These are phyloP conservation scores for Rutidosis leptorrhynchoides DNA, from an alignment of 129 eudicot genomes.

Conservation along the genomic window DNA sequence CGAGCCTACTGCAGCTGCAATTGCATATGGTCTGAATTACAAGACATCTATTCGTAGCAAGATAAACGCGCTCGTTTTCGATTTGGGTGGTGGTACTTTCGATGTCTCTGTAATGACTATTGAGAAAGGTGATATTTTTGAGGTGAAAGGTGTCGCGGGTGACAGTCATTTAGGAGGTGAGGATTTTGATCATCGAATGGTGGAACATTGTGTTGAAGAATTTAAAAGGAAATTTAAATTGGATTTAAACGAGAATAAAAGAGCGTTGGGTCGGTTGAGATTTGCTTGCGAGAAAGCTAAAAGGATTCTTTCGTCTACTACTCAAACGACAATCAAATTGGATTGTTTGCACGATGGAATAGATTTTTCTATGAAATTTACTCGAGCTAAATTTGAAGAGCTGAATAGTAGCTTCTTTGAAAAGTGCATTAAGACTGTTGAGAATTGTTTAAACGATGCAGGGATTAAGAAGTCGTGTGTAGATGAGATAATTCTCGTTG, in stretches of 20 bases:
- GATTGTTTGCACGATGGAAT: background rate
- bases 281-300: background rate
- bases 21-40: slow-evolving; percentile 23
- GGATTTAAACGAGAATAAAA: background rate
- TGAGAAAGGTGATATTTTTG: background rate
- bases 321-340: background rate
- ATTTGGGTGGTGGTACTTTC: background rate
- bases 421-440: background rate
- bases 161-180: background rate
- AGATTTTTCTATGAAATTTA: background rate
- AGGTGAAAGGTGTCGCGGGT: background rate
- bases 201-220: background rate
- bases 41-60: background rate
- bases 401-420: background rate
- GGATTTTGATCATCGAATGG: background rate
- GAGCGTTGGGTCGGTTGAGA: background rate
- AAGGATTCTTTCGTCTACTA: background rate
- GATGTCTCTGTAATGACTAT: background rate
- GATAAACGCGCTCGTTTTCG: background rate
- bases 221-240: background rate
- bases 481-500: background rate
- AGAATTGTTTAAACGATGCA: background rate
- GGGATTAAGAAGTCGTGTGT: background rate
- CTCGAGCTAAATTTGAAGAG: background rate
- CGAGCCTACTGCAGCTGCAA: slow-evolving; percentile 34